Evolutionary conservation across 495 filamentous ascomycete genomes (phyloP).

Genomic region (Penicillium turbatum): DNA sequence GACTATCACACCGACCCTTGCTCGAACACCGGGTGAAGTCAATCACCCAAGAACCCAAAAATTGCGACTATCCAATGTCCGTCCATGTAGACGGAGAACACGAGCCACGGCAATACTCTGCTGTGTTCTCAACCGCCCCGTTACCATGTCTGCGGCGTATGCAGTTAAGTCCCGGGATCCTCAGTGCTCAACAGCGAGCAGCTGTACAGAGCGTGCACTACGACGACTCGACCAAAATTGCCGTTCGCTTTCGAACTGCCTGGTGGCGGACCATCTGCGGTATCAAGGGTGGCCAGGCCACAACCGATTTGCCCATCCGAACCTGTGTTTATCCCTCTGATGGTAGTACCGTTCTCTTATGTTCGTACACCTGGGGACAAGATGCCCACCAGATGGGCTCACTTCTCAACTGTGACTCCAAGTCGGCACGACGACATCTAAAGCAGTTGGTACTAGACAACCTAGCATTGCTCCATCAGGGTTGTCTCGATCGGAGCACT

Average conservation of each 20-base stretch:
- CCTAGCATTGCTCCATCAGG: conserved; percentile 6
- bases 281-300: conserved; percentile 31
- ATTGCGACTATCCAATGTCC: not conserved
- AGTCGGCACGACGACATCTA: conserved; percentile 17
- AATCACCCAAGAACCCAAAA: not conserved
- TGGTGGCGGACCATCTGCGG: conserved; percentile 21
- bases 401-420: no score
- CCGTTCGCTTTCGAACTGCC: conserved; percentile 16
- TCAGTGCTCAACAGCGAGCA: conserved; percentile 14
- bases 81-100: not conserved
- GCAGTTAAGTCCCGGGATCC: conserved; percentile 9
- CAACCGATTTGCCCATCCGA: conserved; percentile 36
- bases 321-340: conserved; percentile 41
- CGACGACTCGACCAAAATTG: conserved; percentile 23
- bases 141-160: conserved; percentile 22
- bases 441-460: conserved; percentile 24
- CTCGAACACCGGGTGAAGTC: not conserved
- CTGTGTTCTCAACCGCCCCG: conserved; percentile 21
- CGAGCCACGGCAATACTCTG: conserved; percentile 8
- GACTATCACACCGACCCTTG: not conserved
- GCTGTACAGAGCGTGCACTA: conserved; percentile 24
- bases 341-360: conserved; percentile 30
- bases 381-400: conserved; percentile 37
- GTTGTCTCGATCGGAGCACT: not conserved
- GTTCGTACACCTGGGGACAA: conserved; percentile 40